Base-by-base conservation (phyloP, 257 asterid species). In the Leptodermis oblonga region DNA sequence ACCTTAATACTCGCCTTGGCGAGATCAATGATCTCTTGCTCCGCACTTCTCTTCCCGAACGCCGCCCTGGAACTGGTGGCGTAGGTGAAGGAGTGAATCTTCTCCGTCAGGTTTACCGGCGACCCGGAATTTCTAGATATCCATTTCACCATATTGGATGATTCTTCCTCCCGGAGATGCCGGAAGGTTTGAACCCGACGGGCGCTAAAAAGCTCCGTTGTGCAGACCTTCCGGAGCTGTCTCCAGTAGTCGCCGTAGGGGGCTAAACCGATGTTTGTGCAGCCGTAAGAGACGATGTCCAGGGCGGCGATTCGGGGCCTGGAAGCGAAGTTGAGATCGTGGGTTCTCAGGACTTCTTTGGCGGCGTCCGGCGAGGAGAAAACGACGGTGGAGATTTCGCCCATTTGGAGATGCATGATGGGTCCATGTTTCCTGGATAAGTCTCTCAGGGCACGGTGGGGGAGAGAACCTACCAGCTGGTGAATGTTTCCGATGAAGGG, bases 31-130 rank as follows among this genome's bases (percentile, higher is more conserved):
- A 76, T 25, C 69, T 83, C 80, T 10, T 75, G 70, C 0, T 81
- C 63, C 17, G 61, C 31, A 18, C 58, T 69, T 18, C 45, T 36
- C 49, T 73, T 60, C 0, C 89, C 86, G 8, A 82, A 37, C 18
- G 82, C 77, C 2, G 81, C 81, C 51, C 64, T 70, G 0, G 85
- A 67, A 37, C 28, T 52, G 17, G 65, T 62, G 0, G n/a, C 66
- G 30, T 30, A 76, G 0, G 79, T 28, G 0, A 69, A 31, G 1
- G 66, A 45, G 60, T 62, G 51, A 20, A 84, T 37, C 23, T 73
- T 62, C 33, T 52, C 61, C 0, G 86, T 76, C 22, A 84, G 26
- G 68, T 79, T 83, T 3, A 84, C 30, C 1, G 76, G 22, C 20
- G 61, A 22, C 4, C 85, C 77, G 33, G 14, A 68, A n/a, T 65